Conservation (phyloP, 2,329 filamentous ascomycete species). For the Scleromitrula shiraiana region DNA sequence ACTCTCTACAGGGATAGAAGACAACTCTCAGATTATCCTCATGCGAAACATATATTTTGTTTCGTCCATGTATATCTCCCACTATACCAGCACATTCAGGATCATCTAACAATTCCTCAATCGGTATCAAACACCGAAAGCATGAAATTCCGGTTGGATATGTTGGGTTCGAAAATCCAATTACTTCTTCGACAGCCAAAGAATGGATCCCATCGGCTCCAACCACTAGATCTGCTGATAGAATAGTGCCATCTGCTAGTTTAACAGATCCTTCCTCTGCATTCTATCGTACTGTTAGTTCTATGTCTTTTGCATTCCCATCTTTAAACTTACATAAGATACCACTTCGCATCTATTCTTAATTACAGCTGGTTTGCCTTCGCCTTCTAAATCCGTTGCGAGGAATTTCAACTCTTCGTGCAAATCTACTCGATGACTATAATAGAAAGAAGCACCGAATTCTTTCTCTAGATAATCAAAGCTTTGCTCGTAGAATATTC, state of each 20-base stretch:
- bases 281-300: background rate
- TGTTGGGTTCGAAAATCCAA: background rate
- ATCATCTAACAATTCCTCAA: slow-evolving; percentile 27
- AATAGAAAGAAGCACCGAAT: slow-evolving; percentile 38
- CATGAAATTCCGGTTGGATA: slow-evolving; percentile 15
- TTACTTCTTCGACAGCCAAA: background rate
- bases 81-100: slow-evolving; percentile 31
- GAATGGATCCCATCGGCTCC: slow-evolving; percentile 45
- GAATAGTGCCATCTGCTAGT: slow-evolving; percentile 36
- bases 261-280: slow-evolving; percentile 32
- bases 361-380: slow-evolving; percentile 31
- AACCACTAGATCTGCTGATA: slow-evolving; percentile 42
- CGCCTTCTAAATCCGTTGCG: slow-evolving; percentile 34
- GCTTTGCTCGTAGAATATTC: slow-evolving; percentile 12
- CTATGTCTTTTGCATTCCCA: background rate
- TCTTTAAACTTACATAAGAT: slow-evolving; percentile 13
- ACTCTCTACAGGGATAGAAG: slow-evolving; percentile 41
- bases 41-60: slow-evolving; percentile 34
- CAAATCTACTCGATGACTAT: slow-evolving; percentile 45
- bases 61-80: slow-evolving; percentile 19
- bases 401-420: slow-evolving; percentile 43
- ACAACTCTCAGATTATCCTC: slow-evolving; percentile 34
- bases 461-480: slow-evolving; percentile 10
- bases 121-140: slow-evolving; percentile 20
- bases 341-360: slow-evolving; percentile 36